A percentile compares a stretch with the other conserved stretches of the same genome.
Conservation (phyloP, 2,329 filamentous ascomycete genomes). For the Rhexocercosporidium sp. region DNA sequence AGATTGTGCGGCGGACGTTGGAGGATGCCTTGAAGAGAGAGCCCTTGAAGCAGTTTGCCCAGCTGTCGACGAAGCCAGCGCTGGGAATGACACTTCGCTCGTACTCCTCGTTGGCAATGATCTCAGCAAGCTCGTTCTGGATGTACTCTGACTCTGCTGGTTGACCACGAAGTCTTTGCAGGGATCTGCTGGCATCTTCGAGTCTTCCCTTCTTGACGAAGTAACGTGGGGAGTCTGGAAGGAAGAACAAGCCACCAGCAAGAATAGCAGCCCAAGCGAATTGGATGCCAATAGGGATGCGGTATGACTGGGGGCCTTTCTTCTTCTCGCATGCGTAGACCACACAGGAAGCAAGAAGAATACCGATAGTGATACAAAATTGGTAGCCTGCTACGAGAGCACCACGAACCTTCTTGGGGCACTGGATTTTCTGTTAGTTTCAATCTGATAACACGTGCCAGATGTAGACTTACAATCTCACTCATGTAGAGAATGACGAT, state of each 20-base stretch:
- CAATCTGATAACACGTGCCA: neutral
- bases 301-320: constrained; percentile 70
- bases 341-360: constrained; percentile 76
- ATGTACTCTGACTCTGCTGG: constrained; percentile 74
- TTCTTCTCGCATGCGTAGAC: constrained; percentile 72
- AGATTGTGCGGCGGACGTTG: constrained; percentile 72
- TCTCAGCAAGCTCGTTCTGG: constrained; percentile 79
- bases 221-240: constrained; percentile 87
- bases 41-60: constrained; percentile 72
- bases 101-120: constrained; percentile 88
- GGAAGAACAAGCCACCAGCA: constrained; percentile 70
- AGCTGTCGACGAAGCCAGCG: constrained; percentile 68
- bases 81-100: constrained; percentile 73
- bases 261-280: constrained; percentile 82
- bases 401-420: constrained; percentile 75
- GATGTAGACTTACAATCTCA: constrained; percentile 42
- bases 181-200: constrained; percentile 64
- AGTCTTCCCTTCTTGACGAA: constrained; percentile 79
- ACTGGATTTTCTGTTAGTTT: constrained; percentile 39
- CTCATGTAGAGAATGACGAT: constrained; percentile 84
- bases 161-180: constrained; percentile 77
- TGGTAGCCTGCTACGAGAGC: constrained; percentile 83
- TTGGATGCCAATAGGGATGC: constrained; percentile 81
- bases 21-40: constrained; percentile 61
- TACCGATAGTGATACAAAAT: constrained; percentile 81